Conservation (phyloP, 2,329 filamentous ascomycete species). For the Cryphonectria parasitica region DNA sequence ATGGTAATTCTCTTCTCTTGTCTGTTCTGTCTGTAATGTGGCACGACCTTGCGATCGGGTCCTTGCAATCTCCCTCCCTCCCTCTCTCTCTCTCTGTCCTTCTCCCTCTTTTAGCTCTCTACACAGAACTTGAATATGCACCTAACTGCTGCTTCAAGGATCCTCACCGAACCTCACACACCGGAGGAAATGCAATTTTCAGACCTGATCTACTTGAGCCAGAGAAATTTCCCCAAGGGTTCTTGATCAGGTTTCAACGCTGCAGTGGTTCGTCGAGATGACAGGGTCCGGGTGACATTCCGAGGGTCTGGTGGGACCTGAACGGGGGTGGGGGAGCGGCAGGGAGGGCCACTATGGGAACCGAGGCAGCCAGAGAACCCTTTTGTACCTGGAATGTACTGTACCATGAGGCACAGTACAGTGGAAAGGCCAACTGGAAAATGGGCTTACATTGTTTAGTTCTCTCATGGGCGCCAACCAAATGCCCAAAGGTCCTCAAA, state of each 20-base stretch:
- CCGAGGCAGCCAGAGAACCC: not conserved
- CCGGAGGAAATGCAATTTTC: not conserved
- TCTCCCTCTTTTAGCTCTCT: not conserved
- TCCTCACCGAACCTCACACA: not conserved
- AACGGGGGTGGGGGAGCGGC: too few species aligned
- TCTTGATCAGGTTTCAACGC: not conserved
- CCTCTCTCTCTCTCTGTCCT: not conserved
- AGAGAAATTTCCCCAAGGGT: not conserved
- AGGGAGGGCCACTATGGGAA: not conserved
- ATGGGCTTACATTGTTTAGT: not conserved
- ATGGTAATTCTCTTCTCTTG: not conserved
- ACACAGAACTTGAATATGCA: not conserved
- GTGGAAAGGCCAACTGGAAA: too few species aligned
- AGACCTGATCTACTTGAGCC: not conserved
- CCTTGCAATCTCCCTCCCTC: not conserved
- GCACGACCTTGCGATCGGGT: too few species aligned
- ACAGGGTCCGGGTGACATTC: conserved; percentile 6
- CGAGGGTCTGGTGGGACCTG: not conserved
- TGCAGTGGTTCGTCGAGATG: not conserved
- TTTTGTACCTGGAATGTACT: not conserved
- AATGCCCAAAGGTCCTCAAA: not conserved
- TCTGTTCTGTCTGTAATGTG: not conserved
- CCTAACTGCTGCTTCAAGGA: not conserved
- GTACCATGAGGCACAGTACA: not conserved
- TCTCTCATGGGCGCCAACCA: not conserved